phyloP scores from a whole-genome alignment of 768 basidiomycete species.

The Hericium alpestre region DNA sequence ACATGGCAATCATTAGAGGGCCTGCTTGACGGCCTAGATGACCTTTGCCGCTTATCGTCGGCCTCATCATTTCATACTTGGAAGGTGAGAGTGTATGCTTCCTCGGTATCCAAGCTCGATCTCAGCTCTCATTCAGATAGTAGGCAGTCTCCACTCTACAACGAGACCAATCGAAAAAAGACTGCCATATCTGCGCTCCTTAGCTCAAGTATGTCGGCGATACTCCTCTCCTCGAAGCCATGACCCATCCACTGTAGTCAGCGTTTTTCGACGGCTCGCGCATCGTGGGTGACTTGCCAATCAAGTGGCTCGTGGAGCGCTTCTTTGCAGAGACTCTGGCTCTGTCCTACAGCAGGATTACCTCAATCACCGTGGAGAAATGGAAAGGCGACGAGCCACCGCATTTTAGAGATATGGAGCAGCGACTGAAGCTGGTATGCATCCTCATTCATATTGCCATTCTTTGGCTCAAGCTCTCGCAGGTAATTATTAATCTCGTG shows the following conservation, averaged over 20 bases:
- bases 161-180: conserved; percentile 27
- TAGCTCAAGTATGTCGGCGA: conserved; percentile 38
- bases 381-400: conserved; percentile 26
- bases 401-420: conserved; percentile 33
- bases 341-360: conserved; percentile 43
- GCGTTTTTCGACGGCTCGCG: conserved; percentile 1
- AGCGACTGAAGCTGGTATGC: conserved; percentile 26
- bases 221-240: too few species aligned
- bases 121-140: conserved; percentile 24
- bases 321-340: conserved; percentile 40
- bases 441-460: not conserved
- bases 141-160: conserved; percentile 43
- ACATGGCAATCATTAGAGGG: conserved; percentile 42
- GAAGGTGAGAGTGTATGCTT: conserved; percentile 36
- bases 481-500: conserved; percentile 52
- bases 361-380: conserved; percentile 25
- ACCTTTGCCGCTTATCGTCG: conserved; percentile 35
- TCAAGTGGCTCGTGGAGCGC: conserved; percentile 45
- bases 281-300: conserved; percentile 30
- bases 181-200: conserved; percentile 52
- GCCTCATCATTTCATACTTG: conserved; percentile 41
- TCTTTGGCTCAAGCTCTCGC: conserved; percentile 5
- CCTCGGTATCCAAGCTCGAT: too few species aligned
- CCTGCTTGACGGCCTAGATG: conserved; percentile 47
- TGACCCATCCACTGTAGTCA: conserved; percentile 1